Percentiles rank a stretch among this genome's conserved stretches.
Evolutionary conservation across 148 eudicot genomes (phyloP).

Genomic region (Cornus controversa): DNA sequence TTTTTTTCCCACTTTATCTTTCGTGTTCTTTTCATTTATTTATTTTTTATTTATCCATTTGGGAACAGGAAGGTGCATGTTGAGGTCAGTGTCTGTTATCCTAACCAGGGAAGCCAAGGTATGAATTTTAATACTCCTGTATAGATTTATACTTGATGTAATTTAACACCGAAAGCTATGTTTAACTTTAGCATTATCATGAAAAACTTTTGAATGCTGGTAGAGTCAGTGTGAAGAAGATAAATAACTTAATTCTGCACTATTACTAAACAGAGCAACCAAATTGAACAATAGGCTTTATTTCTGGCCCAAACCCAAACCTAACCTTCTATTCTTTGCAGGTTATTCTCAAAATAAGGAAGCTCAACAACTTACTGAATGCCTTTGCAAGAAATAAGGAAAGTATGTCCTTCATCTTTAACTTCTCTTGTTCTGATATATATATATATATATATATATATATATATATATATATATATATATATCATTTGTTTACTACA

Average conservation of each 20-base stretch:
- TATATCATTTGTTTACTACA: too few species aligned
- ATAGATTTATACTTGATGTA: neutral
- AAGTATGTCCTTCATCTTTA: slow-evolving; percentile 48
- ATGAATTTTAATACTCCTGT: neutral
- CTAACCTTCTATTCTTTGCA: slow-evolving; percentile 24
- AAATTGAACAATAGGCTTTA: neutral
- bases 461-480: neutral
- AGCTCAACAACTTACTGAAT: slow-evolving; percentile 59
- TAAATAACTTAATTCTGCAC: too few species aligned
- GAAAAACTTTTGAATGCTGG: neutral
- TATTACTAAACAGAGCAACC: too few species aligned
- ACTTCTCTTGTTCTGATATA: too few species aligned
- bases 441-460: too few species aligned
- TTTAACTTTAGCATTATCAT: too few species aligned
- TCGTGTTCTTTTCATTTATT: neutral
- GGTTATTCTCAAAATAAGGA: slow-evolving; percentile 73
- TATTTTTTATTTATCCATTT: neutral
- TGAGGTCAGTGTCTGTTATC: slow-evolving; percentile 62
- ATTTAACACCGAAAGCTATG: too few species aligned
- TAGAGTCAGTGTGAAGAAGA: neutral
- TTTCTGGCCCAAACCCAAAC: neutral
- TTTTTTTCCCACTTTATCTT: too few species aligned
- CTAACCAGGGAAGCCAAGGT: slow-evolving; percentile 78
- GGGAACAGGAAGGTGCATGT: slow-evolving; percentile 62
- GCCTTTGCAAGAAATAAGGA: slow-evolving; percentile 65